A percentile compares a stretch with the other conserved stretches of the same genome.
phyloP scores from a whole-genome alignment of 352 stramenopile genomes.

The Phytophthora podocarpi region DNA sequence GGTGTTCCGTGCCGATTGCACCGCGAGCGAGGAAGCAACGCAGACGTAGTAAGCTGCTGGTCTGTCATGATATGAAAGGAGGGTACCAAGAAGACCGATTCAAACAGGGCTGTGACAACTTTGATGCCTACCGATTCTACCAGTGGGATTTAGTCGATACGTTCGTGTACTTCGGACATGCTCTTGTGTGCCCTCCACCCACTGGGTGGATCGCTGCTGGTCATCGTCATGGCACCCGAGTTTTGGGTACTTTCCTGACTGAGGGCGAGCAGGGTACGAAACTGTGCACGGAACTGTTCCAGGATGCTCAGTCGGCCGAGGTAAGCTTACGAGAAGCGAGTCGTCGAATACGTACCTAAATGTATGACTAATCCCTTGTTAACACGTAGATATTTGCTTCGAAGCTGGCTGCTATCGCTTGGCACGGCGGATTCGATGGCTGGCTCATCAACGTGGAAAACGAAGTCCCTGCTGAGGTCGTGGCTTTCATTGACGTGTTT shows the following conservation, averaged over 20 bases:
- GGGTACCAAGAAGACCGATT: constrained; percentile 49
- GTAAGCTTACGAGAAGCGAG: constrained; percentile 25
- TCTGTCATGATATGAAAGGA: constrained; percentile 66
- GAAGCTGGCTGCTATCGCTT: constrained; percentile 46
- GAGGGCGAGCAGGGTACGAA: constrained; percentile 40
- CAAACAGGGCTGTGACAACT: constrained; percentile 41
- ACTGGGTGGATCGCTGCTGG: constrained; percentile 49
- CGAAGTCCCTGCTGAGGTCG: constrained; percentile 31
- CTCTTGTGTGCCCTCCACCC: constrained; percentile 53
- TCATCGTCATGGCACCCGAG: constrained; percentile 49
- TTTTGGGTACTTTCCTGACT: constrained; percentile 56
- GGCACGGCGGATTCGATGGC: constrained; percentile 54
- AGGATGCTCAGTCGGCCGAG: constrained; percentile 30
- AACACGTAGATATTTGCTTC: constrained; percentile 33
- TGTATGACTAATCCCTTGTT: background rate
- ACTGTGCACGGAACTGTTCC: constrained; percentile 37
- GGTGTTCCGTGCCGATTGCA: constrained; percentile 34
- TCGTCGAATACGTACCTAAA: too few relatives aligned
- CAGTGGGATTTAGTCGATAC: constrained; percentile 61
- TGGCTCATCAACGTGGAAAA: constrained; percentile 76
- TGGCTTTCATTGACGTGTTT: constrained; percentile 40
- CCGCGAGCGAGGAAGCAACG: constrained; percentile 21
- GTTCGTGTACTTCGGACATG: constrained; percentile 65
- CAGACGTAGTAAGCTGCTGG: constrained; percentile 53
- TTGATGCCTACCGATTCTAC: constrained; percentile 53